These are phyloP conservation scores for Hyaloperonospora brassicae DNA, from an alignment of 352 stramenopile genomes.

Conservation along the genomic window DNA sequence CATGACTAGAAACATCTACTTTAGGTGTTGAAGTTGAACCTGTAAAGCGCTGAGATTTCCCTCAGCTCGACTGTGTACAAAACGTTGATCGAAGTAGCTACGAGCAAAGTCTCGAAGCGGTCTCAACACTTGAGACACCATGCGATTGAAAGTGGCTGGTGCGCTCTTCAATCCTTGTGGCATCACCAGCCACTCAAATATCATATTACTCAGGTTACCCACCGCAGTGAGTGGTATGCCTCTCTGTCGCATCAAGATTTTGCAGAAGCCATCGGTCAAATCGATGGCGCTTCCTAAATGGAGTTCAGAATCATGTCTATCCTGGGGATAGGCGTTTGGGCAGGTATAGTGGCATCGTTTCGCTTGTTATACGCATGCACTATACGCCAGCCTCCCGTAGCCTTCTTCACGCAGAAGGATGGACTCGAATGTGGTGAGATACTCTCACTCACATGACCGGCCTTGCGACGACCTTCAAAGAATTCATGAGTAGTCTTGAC, in stretches of 20 bases:
- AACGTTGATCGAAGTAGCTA: neutral
- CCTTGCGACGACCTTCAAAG: neutral
- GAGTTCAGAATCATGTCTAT: neutral
- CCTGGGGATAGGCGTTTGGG: neutral
- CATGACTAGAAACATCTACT: conserved; percentile 14
- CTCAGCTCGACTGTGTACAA: neutral
- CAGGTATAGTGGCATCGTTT: neutral
- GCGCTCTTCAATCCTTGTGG: neutral
- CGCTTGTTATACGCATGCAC: neutral
- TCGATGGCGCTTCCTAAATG: neutral
- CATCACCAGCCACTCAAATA: neutral
- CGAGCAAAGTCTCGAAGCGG: neutral
- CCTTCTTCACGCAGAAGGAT: neutral
- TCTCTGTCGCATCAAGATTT: neutral
- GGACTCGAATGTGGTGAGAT: neutral
- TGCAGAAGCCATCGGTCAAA: neutral
- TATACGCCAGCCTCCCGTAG: neutral
- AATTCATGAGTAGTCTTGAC: neutral
- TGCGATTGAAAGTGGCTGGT: neutral
- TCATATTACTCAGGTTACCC: too few species aligned
- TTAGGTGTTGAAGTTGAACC: conserved; percentile 15
- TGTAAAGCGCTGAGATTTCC: neutral
- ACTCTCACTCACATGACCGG: neutral
- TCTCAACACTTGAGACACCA: neutral
- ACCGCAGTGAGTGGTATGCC: neutral